phyloP scores from a whole-genome alignment of 805 yeast species.

The baker's yeast (Saccharomyces cerevisiae) region DNA sequence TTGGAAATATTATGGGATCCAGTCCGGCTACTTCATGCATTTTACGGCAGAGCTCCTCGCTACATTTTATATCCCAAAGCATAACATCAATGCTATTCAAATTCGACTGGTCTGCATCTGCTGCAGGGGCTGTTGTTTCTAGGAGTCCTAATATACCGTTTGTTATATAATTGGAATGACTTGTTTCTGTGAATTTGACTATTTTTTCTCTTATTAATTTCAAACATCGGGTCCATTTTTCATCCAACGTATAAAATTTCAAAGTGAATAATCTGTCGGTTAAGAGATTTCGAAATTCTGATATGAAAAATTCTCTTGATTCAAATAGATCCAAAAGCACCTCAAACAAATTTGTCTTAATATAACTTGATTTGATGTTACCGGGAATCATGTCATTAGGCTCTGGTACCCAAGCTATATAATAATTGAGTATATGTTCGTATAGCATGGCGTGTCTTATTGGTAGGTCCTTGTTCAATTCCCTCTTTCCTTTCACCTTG shows the following conservation, averaged over 20 bases:
- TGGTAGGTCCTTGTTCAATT: not conserved
- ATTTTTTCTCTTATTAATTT: slow-evolving; percentile 13
- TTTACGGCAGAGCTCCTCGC: slow-evolving; percentile 38
- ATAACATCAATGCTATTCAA: slow-evolving; percentile 70
- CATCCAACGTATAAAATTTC: slow-evolving; percentile 17
- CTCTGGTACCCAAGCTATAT: slow-evolving; percentile 25
- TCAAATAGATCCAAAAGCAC: slow-evolving; percentile 21
- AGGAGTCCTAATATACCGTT: not conserved
- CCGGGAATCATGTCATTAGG: slow-evolving; percentile 11
- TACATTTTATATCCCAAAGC: slow-evolving; percentile 62
- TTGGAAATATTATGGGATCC: slow-evolving; percentile 38
- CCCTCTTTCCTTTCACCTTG: slow-evolving; percentile 36
- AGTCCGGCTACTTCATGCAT: slow-evolving; percentile 27
- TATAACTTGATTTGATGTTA: slow-evolving; percentile 3
- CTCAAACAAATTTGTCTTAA: slow-evolving; percentile 16
- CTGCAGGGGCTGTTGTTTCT: not conserved
- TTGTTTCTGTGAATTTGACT: not conserved
- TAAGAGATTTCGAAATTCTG: slow-evolving; percentile 18
- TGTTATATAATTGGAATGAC: slow-evolving; percentile 1
- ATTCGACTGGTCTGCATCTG: slow-evolving; percentile 10
- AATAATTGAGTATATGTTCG: slow-evolving; percentile 15
- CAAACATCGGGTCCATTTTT: slow-evolving; percentile 22
- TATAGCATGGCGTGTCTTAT: slow-evolving; percentile 3
- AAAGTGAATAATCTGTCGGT: slow-evolving; percentile 17
- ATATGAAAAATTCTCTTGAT: slow-evolving; percentile 19